phyloP scores from a whole-genome alignment of 257 asterid species.

The Plantago elongata region DNA sequence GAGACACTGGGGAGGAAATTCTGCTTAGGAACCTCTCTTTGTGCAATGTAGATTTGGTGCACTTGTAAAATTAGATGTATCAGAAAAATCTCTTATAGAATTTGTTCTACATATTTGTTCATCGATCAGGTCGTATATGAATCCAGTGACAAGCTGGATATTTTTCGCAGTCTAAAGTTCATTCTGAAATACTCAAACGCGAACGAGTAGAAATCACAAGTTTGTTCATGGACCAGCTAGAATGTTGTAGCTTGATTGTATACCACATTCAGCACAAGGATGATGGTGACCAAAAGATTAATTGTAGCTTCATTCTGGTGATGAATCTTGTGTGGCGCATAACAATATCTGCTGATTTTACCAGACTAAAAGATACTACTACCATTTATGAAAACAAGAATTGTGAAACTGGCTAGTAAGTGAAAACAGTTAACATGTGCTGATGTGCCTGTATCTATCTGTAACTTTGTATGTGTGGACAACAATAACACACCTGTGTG shows the following conservation, averaged over 20 bases:
- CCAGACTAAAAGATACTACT: no score
- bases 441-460: no score
- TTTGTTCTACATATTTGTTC: neutral
- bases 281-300: no score
- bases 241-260: no score
- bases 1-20: conserved; percentile 12
- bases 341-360: no score
- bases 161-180: no score
- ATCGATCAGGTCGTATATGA: neutral
- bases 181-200: no score
- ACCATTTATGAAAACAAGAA: neutral
- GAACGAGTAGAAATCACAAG: no score
- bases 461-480: neutral
- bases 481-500: neutral
- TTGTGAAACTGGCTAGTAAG: neutral
- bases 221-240: no score
- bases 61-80: neutral
- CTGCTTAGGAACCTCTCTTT: conserved; percentile 14
- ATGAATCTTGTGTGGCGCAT: no score
- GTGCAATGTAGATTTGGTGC: conserved; percentile 10
- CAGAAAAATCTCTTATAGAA: neutral
- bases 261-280: no score
- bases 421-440: neutral
- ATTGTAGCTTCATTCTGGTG: no score
- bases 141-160: neutral